Evolutionary conservation across 75 land plant species (phyloP).

Genomic region (Isoetes taiwanensis): DNA sequence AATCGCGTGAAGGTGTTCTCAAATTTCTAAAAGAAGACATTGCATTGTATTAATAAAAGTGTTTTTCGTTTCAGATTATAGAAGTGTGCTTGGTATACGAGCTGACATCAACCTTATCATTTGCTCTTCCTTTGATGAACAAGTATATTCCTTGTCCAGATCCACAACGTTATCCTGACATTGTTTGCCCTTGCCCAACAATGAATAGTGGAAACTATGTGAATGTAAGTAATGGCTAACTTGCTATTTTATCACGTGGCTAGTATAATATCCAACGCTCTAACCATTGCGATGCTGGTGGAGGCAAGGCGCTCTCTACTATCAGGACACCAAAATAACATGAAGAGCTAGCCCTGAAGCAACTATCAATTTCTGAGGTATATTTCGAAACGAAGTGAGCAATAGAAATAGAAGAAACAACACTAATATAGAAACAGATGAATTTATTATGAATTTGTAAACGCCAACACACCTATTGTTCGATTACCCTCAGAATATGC

Average conservation of each 20-base stretch:
- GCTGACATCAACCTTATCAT: neutral
- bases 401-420: no score
- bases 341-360: no score
- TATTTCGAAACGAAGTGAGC: no score
- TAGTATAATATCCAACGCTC: neutral
- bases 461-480: no score
- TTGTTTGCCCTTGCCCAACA: neutral
- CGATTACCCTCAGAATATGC: no score
- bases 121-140: slow-evolving; percentile 1
- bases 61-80: slow-evolving; percentile 8
- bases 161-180: neutral
- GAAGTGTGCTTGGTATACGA: neutral
- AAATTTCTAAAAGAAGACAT: neutral
- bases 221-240: neutral
- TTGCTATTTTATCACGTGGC: no score
- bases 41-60: neutral
- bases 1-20: slow-evolving; percentile 64
- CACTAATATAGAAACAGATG: no score
- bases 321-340: no score
- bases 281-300: no score
- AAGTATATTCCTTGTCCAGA: slow-evolving; percentile 4
- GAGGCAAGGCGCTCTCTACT: no score
- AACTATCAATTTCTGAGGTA: no score
- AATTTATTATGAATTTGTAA: no score
- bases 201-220: neutral